Percentiles rank a stretch among this genome's conserved stretches.
phyloP scores from a whole-genome alignment of 805 yeast genomes.

The Ogataea zsoltii region DNA sequence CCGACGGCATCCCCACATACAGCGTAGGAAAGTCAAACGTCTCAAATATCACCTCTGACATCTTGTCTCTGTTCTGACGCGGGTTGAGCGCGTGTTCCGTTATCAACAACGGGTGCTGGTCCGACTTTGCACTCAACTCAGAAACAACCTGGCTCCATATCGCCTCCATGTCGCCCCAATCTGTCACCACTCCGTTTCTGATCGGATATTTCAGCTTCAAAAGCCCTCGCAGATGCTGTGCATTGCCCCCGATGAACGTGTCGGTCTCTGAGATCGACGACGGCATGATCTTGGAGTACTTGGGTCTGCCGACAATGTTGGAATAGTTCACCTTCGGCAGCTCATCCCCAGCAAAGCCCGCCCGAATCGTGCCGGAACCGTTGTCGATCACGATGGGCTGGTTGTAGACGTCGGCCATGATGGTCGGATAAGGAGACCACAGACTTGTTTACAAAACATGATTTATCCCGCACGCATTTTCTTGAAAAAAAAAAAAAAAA shows the following conservation, averaged over 20 bases:
- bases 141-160: constrained; percentile 71
- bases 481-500: too few relatives aligned
- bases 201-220: constrained; percentile 70
- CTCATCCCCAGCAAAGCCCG: constrained; percentile 94
- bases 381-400: constrained; percentile 80
- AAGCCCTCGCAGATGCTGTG: constrained; percentile 79
- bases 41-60: constrained; percentile 70
- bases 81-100: constrained; percentile 92
- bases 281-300: constrained; percentile 75
- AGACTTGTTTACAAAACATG: too few relatives aligned
- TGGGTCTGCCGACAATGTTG: constrained; percentile 74
- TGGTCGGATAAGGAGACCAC: too few relatives aligned
- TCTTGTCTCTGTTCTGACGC: constrained; percentile 52
- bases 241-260: constrained; percentile 71
- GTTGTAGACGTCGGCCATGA: constrained; percentile 42
- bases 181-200: constrained; percentile 70
- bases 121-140: constrained; percentile 49
- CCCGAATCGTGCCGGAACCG: constrained; percentile 83
- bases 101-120: constrained; percentile 83
- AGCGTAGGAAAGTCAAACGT: constrained; percentile 74
- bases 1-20: constrained; percentile 74
- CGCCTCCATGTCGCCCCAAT: constrained; percentile 87
- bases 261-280: constrained; percentile 60
- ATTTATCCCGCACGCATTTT: too few relatives aligned
- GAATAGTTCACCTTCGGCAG: constrained; percentile 68